Evolutionary conservation across 139 green algal species (phyloP), one percentile per base, ranked within the genome.

Genomic region (Spirogloea muscicola): DNA sequence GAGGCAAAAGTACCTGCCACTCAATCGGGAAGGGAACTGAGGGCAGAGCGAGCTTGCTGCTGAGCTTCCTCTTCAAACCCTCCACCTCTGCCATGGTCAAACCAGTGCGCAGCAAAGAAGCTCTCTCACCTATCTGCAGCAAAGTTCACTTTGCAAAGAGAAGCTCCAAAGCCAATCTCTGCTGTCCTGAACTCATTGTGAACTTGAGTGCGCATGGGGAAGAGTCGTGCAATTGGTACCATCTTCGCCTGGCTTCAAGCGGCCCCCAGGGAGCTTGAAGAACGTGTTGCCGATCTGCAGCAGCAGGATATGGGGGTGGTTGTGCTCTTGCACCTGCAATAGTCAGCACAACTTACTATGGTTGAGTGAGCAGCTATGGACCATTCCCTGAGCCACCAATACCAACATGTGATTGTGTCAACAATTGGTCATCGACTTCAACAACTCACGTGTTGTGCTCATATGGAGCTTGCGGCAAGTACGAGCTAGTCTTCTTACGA

Each of bases 251-350:
- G 91, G 85, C 21, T 88, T 82, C n/a, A 98, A 81, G 16, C 89
- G 75, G 5, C 93, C 93, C 0, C 93, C 93, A 0, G 93, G 93
- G 16, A 98, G 85, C 57, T 89, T 93, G 72, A 95, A 98, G 71
- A 90, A 94, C 1, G 74, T 41, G 16, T 58, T 76, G 29, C 49
- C 84, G 44, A 92, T 79, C 67, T 98, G 93, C 25, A 98, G 74
- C 4, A 98, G 85, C 41, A 98, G 75, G 1, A 97, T 83, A 69
- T 98, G 93, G 3, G 92, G 91, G 74, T 96, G 90, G 62, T 90
- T 91, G 87, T 97, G 93, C 57, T 96, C 76, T 42, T 93, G 88
- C 4, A 79, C n/a, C n/a, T n/a, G n/a, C n/a, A n/a, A n/a, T n/a
- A n/a, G n/a, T 25, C 52, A 38, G 52, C 10, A n/a, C 6, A 52